phyloP scores from a whole-genome alignment of 768 basidiomycete species.

The Tubosaeta sp. region DNA sequence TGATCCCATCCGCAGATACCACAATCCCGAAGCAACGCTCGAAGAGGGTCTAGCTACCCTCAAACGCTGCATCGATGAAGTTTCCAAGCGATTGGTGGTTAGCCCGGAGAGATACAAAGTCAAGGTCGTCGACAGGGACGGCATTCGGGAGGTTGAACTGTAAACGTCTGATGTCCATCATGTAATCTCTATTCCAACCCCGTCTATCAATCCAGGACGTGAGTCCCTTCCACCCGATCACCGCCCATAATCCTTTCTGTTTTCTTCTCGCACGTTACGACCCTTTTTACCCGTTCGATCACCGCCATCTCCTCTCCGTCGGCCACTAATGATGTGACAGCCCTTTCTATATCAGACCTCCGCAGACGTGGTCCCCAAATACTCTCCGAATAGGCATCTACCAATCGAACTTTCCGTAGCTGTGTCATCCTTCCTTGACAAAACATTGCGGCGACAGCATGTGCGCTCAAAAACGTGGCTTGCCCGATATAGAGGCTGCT shows the following conservation, averaged over 20 bases:
- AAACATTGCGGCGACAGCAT: constrained; percentile 37
- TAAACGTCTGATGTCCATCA: constrained; percentile 27
- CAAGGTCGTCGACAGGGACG: constrained; percentile 90
- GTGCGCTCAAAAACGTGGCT: constrained; percentile 42
- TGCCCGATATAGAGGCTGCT: constrained; percentile 46
- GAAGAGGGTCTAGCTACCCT: constrained; percentile 85
- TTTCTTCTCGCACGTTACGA: constrained; percentile 47
- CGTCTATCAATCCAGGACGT: constrained; percentile 17
- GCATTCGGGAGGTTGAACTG: constrained; percentile 75
- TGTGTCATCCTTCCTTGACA: constrained; percentile 17
- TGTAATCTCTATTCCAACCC: constrained; percentile 3
- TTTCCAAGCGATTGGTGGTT: constrained; percentile 77
- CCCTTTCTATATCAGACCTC: constrained; percentile 44
- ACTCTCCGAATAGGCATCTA: constrained; percentile 53
- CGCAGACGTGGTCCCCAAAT: constrained; percentile 58
- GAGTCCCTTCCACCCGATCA: constrained; percentile 38
- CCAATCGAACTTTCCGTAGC: constrained; percentile 38
- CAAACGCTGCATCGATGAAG: constrained; percentile 84
- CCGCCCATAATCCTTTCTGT: constrained; percentile 53
- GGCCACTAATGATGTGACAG: constrained; percentile 9
- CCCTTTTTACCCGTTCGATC: constrained; percentile 33
- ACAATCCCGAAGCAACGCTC: constrained; percentile 79
- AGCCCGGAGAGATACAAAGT: constrained; percentile 81
- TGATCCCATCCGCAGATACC: constrained; percentile 55
- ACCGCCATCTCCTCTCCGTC: constrained; percentile 10